Conservation (phyloP, 2,329 filamentous ascomycete genomes). For the Xylaria sp. region DNA sequence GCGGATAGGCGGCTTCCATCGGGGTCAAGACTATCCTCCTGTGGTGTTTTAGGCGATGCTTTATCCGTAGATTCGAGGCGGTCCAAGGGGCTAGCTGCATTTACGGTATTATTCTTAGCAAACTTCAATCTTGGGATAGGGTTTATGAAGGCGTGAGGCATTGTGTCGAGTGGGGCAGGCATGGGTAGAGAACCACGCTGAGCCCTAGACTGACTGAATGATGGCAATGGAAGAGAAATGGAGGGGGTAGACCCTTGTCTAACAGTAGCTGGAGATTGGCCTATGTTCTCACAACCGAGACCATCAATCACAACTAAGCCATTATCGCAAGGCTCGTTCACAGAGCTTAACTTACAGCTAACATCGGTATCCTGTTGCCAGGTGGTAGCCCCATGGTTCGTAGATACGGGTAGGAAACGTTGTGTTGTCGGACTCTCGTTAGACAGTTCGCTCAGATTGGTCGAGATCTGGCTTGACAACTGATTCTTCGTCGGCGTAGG, state of each 20-base stretch:
- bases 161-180: constrained; percentile 52
- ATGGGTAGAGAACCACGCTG: constrained; percentile 50
- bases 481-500: constrained; percentile 90
- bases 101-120: constrained; percentile 63
- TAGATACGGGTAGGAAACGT: constrained; percentile 58
- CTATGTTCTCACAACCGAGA: constrained; percentile 36
- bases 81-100: constrained; percentile 71
- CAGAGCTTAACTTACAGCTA: constrained; percentile 58
- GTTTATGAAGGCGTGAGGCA: constrained; percentile 43
- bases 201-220: constrained; percentile 53
- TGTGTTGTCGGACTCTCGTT: constrained; percentile 62
- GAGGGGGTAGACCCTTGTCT: constrained; percentile 50
- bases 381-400: constrained; percentile 47
- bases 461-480: constrained; percentile 54
- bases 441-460: constrained; percentile 52
- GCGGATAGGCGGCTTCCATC: constrained; percentile 88
- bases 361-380: constrained; percentile 44
- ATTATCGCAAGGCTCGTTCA: constrained; percentile 40
- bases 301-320: constrained; percentile 36
- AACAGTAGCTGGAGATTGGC: constrained; percentile 50
- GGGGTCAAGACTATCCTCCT: constrained; percentile 76
- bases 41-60: constrained; percentile 79
- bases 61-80: constrained; percentile 62
- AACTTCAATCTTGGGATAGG: constrained; percentile 55
- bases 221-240: constrained; percentile 53